phyloP scores from a whole-genome alignment of 1,284 basidiomycete species.

The Ceratobasidium sp. region DNA sequence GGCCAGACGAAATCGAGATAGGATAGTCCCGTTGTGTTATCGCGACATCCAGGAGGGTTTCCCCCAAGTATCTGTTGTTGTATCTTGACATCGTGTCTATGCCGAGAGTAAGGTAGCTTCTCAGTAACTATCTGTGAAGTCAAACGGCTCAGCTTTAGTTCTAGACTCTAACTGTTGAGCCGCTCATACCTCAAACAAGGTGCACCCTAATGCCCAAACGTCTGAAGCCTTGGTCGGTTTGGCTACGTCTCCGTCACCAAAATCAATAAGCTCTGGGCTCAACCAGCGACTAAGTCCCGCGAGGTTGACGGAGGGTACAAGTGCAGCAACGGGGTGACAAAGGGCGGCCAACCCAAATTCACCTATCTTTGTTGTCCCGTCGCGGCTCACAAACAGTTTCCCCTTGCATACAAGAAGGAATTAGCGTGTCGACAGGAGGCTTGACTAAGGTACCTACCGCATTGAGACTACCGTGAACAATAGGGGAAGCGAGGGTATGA shows the following conservation, averaged over 20 bases:
- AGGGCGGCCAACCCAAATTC: slow-evolving; percentile 24
- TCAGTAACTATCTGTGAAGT: too few species aligned
- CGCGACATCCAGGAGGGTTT: too few species aligned
- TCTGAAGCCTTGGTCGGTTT: slow-evolving; percentile 7
- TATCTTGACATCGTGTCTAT: too few species aligned
- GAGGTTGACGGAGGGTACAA: background rate
- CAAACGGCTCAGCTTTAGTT: too few species aligned
- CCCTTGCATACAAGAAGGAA: background rate
- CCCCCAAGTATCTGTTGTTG: too few species aligned
- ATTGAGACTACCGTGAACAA: slow-evolving; percentile 13
- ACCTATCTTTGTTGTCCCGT: slow-evolving; percentile 13
- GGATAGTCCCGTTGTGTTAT: too few species aligned
- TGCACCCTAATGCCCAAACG: slow-evolving; percentile 30
- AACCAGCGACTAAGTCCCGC: slow-evolving; percentile 21
- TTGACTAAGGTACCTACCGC: background rate
- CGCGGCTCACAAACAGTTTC: slow-evolving; percentile 14
- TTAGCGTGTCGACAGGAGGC: too few species aligned
- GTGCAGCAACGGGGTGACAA: background rate
- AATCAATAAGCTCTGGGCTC: slow-evolving; percentile 34
- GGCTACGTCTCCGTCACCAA: background rate
- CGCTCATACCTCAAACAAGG: slow-evolving; percentile 3
- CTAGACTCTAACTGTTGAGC: background rate
- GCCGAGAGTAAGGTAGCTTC: too few species aligned
- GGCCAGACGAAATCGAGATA: too few species aligned
- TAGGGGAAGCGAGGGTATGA: background rate